Evolutionary conservation across 305 asterid species (phyloP).

Genomic region (Fraxinus platypoda): DNA sequence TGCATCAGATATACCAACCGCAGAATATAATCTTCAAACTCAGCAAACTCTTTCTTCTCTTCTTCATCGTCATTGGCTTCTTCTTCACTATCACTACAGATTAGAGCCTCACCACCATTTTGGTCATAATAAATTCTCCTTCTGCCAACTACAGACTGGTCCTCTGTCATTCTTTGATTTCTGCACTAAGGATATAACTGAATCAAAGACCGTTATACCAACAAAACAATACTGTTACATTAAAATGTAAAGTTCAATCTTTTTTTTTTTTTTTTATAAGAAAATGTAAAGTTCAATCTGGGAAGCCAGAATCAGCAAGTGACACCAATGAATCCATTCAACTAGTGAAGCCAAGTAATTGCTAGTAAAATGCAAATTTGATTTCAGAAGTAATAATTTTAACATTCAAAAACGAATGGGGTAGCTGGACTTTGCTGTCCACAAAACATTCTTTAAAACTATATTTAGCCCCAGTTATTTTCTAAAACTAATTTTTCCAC

Average conservation of each 20-base stretch:
- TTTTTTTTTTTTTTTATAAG: too few relatives aligned
- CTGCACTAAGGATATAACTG: constrained; percentile 35
- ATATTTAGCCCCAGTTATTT: background rate
- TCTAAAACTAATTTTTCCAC: background rate
- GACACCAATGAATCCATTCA: background rate
- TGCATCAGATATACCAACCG: constrained; percentile 58
- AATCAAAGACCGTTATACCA: background rate
- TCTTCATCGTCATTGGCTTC: constrained; percentile 78
- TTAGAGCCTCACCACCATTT: constrained; percentile 90
- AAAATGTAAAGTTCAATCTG: constrained; percentile 9
- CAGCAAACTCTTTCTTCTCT: constrained; percentile 77
- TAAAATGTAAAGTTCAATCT: constrained; percentile 9
- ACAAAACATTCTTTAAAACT: background rate
- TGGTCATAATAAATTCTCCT: constrained; percentile 95
- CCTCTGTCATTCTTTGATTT: constrained; percentile 95
- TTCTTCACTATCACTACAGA: constrained; percentile 97
- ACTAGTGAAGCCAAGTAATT: background rate
- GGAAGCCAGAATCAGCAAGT: background rate
- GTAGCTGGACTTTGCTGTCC: background rate
- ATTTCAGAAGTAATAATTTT: background rate
- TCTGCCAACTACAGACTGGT: constrained; percentile 94
- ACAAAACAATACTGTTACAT: constrained; percentile 2
- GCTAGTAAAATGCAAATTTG: background rate
- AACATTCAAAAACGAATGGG: background rate
- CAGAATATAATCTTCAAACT: constrained; percentile 82